These are phyloP conservation scores for Boletus patriciae DNA, from an alignment of 768 basidiomycete genomes.

Conservation along the genomic window DNA sequence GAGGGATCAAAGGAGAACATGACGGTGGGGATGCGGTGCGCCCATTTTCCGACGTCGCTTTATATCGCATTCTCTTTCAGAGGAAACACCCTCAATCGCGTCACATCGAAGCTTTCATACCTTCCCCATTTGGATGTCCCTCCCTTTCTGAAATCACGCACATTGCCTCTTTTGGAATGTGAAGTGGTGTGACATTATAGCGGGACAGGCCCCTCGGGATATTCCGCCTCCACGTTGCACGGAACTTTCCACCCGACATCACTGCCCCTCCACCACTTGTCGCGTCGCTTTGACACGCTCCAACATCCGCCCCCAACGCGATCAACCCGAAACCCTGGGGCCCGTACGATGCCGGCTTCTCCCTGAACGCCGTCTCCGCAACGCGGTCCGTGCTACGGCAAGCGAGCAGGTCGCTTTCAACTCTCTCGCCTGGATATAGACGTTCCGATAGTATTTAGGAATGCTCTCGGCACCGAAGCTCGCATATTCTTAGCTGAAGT, in stretches of 20 bases:
- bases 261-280: background rate
- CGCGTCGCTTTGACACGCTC: conserved; percentile 37
- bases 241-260: background rate
- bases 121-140: conserved; percentile 12
- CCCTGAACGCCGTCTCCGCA: conserved; percentile 25
- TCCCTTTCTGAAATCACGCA: conserved; percentile 34
- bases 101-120: conserved; percentile 27
- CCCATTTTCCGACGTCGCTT: conserved; percentile 16
- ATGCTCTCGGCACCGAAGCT: conserved; percentile 52
- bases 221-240: conserved; percentile 26
- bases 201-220: conserved; percentile 14
- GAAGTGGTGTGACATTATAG: conserved; percentile 1
- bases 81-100: conserved; percentile 15
- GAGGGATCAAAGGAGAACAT: conserved; percentile 23
- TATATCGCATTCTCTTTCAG: conserved; percentile 20
- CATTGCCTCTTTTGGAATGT: conserved; percentile 8
- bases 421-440: background rate
- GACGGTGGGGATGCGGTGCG: background rate
- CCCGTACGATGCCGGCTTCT: conserved; percentile 35
- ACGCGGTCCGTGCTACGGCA: no score
- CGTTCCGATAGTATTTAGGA: conserved; percentile 74
- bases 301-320: conserved; percentile 43
- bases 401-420: no score
- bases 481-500: no score
- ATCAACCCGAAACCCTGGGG: conserved; percentile 47